phyloP scores from a whole-genome alignment of 306 rosid species.

The Argentina anserina region DNA sequence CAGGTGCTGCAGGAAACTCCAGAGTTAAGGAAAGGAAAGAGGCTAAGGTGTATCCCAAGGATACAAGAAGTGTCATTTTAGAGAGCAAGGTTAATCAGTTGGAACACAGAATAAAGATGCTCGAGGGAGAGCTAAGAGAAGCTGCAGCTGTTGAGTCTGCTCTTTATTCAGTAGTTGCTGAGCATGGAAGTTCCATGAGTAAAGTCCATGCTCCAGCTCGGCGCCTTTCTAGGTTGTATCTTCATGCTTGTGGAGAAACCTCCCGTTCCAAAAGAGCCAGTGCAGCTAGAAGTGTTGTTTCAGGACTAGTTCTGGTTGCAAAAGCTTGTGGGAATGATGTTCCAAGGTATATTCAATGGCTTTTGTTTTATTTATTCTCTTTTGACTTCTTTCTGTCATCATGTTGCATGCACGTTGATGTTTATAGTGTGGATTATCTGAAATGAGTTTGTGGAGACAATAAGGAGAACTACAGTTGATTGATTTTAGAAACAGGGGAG shows the following conservation, averaged over 20 bases:
- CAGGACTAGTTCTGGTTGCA: conserved; percentile 87
- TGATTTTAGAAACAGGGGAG: background rate
- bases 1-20: conserved; percentile 40
- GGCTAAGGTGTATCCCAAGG: conserved; percentile 67
- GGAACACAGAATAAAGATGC: conserved; percentile 73
- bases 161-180: conserved; percentile 89
- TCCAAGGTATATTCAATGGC: conserved; percentile 57
- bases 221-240: conserved; percentile 85
- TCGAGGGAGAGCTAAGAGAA: conserved; percentile 95
- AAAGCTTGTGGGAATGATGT: conserved; percentile 99
- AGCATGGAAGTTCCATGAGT: conserved; percentile 95
- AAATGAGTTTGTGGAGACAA: background rate
- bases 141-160: conserved; percentile 90
- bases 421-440: background rate
- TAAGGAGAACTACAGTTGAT: background rate
- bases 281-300: conserved; percentile 88
- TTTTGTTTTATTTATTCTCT: conserved; percentile 15
- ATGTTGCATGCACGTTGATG: conserved; percentile 1
- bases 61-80: conserved; percentile 49
- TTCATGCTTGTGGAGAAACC: conserved; percentile 78
- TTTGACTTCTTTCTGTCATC: background rate
- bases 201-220: conserved; percentile 99
- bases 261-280: conserved; percentile 55
- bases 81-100: conserved; percentile 67
- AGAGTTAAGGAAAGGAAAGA: conserved; percentile 59